phyloP scores from a whole-genome alignment of 129 eudicot genomes.

The Artemisia argyi region DNA sequence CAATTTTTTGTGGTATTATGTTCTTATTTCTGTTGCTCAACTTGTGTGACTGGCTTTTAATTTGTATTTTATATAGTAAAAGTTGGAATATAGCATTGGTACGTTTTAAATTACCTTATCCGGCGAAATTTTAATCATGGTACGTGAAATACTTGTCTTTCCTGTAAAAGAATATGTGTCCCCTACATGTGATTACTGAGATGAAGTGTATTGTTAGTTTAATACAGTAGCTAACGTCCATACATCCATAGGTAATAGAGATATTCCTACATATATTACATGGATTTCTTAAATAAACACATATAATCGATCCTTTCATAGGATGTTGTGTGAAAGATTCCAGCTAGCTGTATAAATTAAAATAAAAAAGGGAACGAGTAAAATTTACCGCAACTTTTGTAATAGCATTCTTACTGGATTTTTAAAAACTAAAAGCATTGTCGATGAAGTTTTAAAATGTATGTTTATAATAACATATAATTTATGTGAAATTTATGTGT shows the following conservation, averaged over 20 bases:
- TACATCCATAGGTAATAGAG: slow-evolving; percentile 42
- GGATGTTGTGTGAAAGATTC: slow-evolving; percentile 41
- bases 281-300: slow-evolving; percentile 42
- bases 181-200: slow-evolving; percentile 29
- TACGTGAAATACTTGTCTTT: slow-evolving; percentile 15
- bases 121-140: background rate
- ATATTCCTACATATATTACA: slow-evolving; percentile 31
- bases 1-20: background rate
- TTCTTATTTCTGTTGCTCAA: background rate
- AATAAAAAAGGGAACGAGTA: background rate
- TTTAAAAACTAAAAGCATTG: too few relatives aligned
- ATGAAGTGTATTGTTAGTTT: slow-evolving; percentile 29
- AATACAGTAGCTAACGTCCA: slow-evolving; percentile 7
- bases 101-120: background rate
- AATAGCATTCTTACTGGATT: too few relatives aligned
- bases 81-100: background rate
- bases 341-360: slow-evolving; percentile 11
- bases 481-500: too few relatives aligned
- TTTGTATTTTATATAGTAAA: background rate
- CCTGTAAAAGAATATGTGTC: slow-evolving; percentile 26
- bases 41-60: background rate
- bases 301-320: slow-evolving; percentile 11
- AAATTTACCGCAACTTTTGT: background rate
- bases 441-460: too few relatives aligned
- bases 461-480: too few relatives aligned